Conservation (phyloP, 2,329 filamentous ascomycete genomes). For the Xylogone sp. region DNA sequence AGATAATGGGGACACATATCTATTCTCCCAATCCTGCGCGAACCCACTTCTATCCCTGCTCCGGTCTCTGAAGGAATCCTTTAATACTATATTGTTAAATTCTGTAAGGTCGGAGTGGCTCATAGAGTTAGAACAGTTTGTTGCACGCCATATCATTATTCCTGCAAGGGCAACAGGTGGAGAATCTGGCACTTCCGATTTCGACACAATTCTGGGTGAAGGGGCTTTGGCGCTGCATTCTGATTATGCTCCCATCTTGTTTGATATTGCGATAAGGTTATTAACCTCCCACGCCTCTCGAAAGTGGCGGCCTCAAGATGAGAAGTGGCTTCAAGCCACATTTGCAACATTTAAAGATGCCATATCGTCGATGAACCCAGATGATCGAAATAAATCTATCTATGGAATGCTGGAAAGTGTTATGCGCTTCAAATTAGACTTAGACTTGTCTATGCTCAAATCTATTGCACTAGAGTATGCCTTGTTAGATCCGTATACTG, state of each 20-base stretch:
- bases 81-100: not conserved
- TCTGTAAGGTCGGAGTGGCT: slow-evolving; percentile 11
- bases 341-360: slow-evolving; percentile 31
- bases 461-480: slow-evolving; percentile 26
- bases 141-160: slow-evolving; percentile 30
- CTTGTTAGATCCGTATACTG: slow-evolving; percentile 19
- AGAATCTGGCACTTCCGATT: slow-evolving; percentile 2
- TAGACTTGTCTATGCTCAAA: slow-evolving; percentile 31
- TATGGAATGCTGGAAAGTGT: slow-evolving; percentile 30
- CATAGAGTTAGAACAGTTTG: slow-evolving; percentile 24
- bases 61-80: slow-evolving; percentile 3
- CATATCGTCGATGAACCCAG: slow-evolving; percentile 14
- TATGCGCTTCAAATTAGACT: slow-evolving; percentile 28
- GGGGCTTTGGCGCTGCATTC: slow-evolving; percentile 22
- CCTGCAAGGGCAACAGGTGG: slow-evolving; percentile 21
- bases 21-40: slow-evolving; percentile 29
- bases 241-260: slow-evolving; percentile 37
- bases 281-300: slow-evolving; percentile 38
- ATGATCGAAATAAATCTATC: slow-evolving; percentile 21
- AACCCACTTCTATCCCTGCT: slow-evolving; percentile 24
- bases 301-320: slow-evolving; percentile 40
- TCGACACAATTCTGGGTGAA: slow-evolving; percentile 1
- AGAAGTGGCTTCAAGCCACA: slow-evolving; percentile 44
- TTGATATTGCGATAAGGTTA: slow-evolving; percentile 41
- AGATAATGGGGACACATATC: slow-evolving; percentile 16